These are phyloP conservation scores for Fusarium armeniacum DNA, from an alignment of 2,329 filamentous ascomycete genomes.

Conservation along the genomic window DNA sequence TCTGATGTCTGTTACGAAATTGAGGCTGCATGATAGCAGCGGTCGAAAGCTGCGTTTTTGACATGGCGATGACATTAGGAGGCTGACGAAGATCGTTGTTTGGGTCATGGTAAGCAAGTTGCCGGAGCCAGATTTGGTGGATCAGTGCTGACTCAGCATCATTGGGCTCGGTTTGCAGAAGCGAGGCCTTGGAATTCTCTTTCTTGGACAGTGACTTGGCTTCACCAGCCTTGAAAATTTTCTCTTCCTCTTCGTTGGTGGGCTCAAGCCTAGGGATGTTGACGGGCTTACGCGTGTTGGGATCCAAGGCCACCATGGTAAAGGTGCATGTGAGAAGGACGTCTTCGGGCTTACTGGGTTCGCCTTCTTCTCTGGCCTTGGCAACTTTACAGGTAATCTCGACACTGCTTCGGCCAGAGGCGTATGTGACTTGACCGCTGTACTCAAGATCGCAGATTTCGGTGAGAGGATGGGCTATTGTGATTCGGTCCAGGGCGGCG, in stretches of 20 bases:
- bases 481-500: constrained; percentile 65
- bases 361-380: constrained; percentile 72
- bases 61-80: constrained; percentile 48
- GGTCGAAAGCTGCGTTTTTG: constrained; percentile 48
- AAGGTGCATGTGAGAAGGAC: constrained; percentile 60
- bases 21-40: constrained; percentile 53
- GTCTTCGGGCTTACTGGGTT: constrained; percentile 62
- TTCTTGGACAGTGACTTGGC: constrained; percentile 49
- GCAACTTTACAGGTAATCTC: constrained; percentile 82
- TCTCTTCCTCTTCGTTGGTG: constrained; percentile 50
- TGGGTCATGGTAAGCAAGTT: constrained; percentile 50
- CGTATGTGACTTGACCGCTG: constrained; percentile 73
- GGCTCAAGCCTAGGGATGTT: constrained; percentile 45
- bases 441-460: constrained; percentile 85
- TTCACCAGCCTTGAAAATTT: constrained; percentile 48
- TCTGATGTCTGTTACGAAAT: constrained; percentile 51
- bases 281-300: constrained; percentile 49
- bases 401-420: constrained; percentile 79
- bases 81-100: constrained; percentile 49
- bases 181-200: constrained; percentile 42
- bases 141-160: constrained; percentile 51
- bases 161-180: constrained; percentile 49
- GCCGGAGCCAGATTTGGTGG: constrained; percentile 51
- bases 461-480: constrained; percentile 76
- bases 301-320: constrained; percentile 52